Conservation (phyloP, 768 basidiomycete genomes). For the Gymnopilus junonius region DNA sequence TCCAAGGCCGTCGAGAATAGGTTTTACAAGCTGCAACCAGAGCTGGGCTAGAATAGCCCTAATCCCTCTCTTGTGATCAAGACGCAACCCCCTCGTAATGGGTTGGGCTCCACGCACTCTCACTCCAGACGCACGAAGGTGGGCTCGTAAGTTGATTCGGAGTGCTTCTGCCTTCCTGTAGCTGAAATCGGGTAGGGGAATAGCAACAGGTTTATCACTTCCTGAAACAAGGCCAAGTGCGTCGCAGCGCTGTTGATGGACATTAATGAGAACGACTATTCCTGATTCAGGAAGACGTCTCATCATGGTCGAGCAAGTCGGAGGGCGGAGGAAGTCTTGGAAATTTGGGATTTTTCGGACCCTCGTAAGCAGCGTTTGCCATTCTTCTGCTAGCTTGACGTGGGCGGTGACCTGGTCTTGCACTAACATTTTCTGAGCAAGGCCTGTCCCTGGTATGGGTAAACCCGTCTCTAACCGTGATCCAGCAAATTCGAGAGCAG, state of each 20-base stretch:
- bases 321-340: background rate
- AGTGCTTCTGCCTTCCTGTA: background rate
- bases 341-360: background rate
- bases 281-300: background rate
- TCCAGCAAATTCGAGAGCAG: background rate
- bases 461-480: background rate
- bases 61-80: background rate
- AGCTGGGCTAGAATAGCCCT: background rate
- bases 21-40: slow-evolving; percentile 22
- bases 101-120: background rate
- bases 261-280: background rate
- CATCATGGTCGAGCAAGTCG: background rate
- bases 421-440: background rate
- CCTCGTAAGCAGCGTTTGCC: background rate
- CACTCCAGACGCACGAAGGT: background rate
- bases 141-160: background rate
- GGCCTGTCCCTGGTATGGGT: too few relatives aligned
- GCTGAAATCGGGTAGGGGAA: background rate
- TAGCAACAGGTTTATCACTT: background rate
- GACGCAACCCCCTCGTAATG: background rate
- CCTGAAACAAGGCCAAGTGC: background rate
- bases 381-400: background rate
- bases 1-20: slow-evolving; percentile 2
- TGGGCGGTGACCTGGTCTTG: background rate
- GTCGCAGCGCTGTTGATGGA: background rate